Base-by-base conservation (phyloP, 805 yeast genomes). In the Yarrowia alimentaria region DNA sequence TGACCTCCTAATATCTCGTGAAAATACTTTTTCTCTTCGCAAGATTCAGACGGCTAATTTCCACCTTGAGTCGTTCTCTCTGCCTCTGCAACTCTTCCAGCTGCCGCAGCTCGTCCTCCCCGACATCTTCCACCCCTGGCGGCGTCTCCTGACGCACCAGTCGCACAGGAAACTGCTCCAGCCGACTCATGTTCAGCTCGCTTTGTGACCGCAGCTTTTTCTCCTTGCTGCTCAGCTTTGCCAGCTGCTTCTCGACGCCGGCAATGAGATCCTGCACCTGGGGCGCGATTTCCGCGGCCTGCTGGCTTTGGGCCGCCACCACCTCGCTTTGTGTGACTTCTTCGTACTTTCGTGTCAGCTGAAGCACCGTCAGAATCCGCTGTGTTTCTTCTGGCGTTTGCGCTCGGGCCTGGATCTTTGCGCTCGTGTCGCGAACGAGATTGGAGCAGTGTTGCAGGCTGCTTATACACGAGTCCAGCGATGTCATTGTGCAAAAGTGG, bases 291-390 rank as follows among this genome's bases (percentile, higher is more conserved):
- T 40, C 47, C 6, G 47, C 47, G 3, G 47, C 47, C 33, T 40
- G 47, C 2, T 33, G 32, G 18, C 28, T 24, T 21, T 40, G 47
- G 11, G 47, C 47, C 5, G 47, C 47, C 11, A 26, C n/a, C 7
- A 40, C 47, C 19, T 40, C 47, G 14, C 47, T 40, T 25, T 40
- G 47, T 13, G 47, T 40, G 26, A 40, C 47, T 11, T 40, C 47
- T 14, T 40, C 47, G 33, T 40, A 40, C 20, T 40, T 40, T 20
- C 47, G 32, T 33, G 47, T 40, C 26, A 40, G 25, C 13, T 28
- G 33, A 10, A 40, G 25, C 25, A 40, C 47, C 17, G 26, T 40
- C 19, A 16, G 26, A 25, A 40, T 20, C 5, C 47, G 24, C 20
- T 40, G 33, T 4, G 47, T 40, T 28, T 40, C 47, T 13, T 40